A percentile compares a stretch with the other conserved stretches of the same genome.
Conservation (phyloP, 2,329 filamentous ascomycete species). For the Pyricularia pennisetigena region DNA sequence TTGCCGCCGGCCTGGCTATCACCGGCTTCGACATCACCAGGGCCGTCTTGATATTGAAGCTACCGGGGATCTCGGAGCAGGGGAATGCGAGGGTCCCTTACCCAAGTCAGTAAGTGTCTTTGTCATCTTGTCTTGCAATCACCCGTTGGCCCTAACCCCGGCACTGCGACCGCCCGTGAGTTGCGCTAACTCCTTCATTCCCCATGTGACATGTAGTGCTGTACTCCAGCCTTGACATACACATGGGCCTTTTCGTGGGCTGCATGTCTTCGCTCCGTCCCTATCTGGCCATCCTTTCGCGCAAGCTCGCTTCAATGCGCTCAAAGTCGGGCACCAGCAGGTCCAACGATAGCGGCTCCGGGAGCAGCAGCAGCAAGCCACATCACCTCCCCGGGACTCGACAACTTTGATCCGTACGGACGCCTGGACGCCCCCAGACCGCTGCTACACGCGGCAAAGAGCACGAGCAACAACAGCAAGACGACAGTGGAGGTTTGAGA, state of each 20-base stretch:
- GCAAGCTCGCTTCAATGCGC: not conserved
- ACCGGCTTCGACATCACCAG: constrained; percentile 1
- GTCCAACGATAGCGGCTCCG: not conserved
- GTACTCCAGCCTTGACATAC: not conserved
- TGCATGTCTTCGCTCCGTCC: constrained; percentile 14
- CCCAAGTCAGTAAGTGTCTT: not conserved
- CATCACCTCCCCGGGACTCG: not conserved
- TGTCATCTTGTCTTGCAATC: not conserved
- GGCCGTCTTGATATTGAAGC: not conserved
- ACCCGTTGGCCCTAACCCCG: not conserved
- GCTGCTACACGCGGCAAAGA: not conserved
- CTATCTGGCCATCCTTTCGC: constrained; percentile 15
- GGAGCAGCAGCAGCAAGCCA: not conserved
- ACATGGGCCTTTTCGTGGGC: not conserved
- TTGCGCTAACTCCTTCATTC: too few species aligned
- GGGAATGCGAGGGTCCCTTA: not conserved
- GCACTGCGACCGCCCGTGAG: not conserved
- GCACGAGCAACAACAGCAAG: not conserved
- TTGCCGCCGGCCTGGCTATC: not conserved
- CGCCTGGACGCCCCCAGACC: not conserved
- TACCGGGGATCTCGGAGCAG: not conserved
- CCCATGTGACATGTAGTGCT: not conserved
- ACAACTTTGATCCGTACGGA: not conserved
- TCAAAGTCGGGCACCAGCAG: not conserved
- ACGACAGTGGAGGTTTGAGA: not conserved